Evolutionary conservation across 176 grass and related monocot genomes (phyloP).

Genomic region (Alloteropsis semialata): DNA sequence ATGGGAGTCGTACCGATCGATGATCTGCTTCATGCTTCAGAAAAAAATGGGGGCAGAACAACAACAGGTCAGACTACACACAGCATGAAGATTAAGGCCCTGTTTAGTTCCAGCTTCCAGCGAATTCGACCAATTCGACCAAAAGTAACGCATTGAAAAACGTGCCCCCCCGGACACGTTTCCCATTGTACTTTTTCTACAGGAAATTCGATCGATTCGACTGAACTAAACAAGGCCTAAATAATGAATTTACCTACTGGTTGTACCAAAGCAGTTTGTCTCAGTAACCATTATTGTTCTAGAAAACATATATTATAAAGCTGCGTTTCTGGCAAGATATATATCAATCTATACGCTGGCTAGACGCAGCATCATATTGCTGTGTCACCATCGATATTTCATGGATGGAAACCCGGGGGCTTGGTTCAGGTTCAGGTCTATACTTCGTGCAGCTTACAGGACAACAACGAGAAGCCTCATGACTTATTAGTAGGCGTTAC

Average conservation of each 20-base stretch:
- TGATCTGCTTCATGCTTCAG: constrained; percentile 73
- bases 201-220: too few species aligned
- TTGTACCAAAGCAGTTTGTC: neutral
- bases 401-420: neutral
- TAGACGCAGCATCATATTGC: neutral
- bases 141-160: too few species aligned
- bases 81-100: neutral
- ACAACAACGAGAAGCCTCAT: neutral
- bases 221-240: too few species aligned
- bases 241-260: too few species aligned
- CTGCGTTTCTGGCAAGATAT: neutral
- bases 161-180: too few species aligned
- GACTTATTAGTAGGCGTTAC: neutral
- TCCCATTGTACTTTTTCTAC: too few species aligned
- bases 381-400: neutral
- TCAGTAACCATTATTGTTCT: neutral
- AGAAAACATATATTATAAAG: neutral
- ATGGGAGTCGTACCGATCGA: constrained; percentile 53
- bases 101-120: neutral
- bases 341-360: neutral
- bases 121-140: too few species aligned
- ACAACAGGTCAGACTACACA: neutral
- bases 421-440: neutral
- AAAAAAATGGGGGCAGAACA: constrained; percentile 2
- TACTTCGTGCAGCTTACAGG: neutral